These are phyloP conservation scores for Epichloe uncinata DNA, from an alignment of 2,329 filamentous ascomycete species.

Conservation along the genomic window DNA sequence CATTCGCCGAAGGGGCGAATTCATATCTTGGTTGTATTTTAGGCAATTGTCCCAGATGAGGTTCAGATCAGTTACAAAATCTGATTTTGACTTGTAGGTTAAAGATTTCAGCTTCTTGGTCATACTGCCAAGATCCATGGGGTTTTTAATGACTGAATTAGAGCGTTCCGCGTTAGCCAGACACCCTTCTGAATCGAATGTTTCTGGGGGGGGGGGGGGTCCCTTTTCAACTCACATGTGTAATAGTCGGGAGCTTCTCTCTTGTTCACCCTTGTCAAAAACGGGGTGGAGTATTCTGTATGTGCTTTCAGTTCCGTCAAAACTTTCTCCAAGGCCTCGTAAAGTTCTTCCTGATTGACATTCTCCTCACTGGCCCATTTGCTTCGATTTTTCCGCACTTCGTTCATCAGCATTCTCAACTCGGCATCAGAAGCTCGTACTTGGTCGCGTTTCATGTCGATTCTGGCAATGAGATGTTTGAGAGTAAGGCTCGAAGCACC, in stretches of 20 bases:
- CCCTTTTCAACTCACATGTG: conserved; percentile 46
- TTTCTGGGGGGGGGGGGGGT: not conserved
- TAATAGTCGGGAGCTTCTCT: conserved; percentile 94
- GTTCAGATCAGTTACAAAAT: conserved; percentile 88
- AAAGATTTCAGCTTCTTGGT: conserved; percentile 88
- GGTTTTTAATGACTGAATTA: conserved; percentile 73
- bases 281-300: conserved; percentile 94
- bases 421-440: conserved; percentile 90
- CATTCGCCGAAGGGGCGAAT: conserved; percentile 79
- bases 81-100: conserved; percentile 76
- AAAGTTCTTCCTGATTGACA: conserved; percentile 92
- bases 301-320: conserved; percentile 93
- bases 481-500: conserved; percentile 91
- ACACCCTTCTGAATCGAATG: not conserved
- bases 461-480: conserved; percentile 91
- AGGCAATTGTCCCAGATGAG: conserved; percentile 96
- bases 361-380: conserved; percentile 99
- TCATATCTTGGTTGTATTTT: conserved; percentile 84
- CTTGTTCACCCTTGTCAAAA: conserved; percentile 89
- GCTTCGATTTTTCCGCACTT: conserved; percentile 93
- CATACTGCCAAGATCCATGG: conserved; percentile 97
- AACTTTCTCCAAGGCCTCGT: conserved; percentile 93
- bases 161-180: not conserved
- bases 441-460: conserved; percentile 82
- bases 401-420: conserved; percentile 83